Evolutionary conservation across 2,329 filamentous ascomycete species (phyloP).

Genomic region (Trichoderma semiorbis): DNA sequence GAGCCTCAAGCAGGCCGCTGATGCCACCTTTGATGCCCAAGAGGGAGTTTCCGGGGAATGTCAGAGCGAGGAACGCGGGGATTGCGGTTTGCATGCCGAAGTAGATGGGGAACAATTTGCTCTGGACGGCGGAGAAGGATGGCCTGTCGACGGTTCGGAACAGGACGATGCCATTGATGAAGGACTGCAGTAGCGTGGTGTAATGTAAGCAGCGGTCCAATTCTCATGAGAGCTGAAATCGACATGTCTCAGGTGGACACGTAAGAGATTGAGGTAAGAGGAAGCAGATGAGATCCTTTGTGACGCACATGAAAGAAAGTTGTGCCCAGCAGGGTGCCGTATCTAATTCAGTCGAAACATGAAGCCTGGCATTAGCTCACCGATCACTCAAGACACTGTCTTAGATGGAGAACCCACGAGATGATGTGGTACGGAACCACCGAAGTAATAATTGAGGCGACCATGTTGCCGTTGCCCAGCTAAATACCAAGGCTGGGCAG

Average conservation of each 20-base stretch:
- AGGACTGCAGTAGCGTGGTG: constrained; percentile 52
- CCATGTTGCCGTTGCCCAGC: constrained; percentile 36
- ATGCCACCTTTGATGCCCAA: constrained; percentile 48
- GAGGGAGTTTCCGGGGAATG: constrained; percentile 65
- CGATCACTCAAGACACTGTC: background rate
- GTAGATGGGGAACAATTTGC: constrained; percentile 80
- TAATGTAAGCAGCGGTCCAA: background rate
- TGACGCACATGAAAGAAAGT: constrained; percentile 72
- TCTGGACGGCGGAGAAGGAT: constrained; percentile 78
- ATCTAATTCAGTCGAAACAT: constrained; percentile 48
- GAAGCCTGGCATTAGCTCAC: background rate
- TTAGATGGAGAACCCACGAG: constrained; percentile 48
- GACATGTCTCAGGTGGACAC: background rate
- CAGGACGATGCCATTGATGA: constrained; percentile 69
- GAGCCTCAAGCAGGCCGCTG: constrained; percentile 54
- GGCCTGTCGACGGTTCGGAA: constrained; percentile 74
- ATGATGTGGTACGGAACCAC: constrained; percentile 73
- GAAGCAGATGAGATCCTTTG: background rate
- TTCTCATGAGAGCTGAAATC: background rate
- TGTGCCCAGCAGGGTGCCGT: constrained; percentile 81
- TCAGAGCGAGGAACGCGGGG: constrained; percentile 70
- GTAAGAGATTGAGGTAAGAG: background rate
- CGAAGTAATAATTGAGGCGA: constrained; percentile 54
- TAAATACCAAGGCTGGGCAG: too few species aligned
- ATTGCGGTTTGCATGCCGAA: constrained; percentile 78